Conservation (phyloP, 179 eudicot species). For the Gypsophila paniculata region DNA sequence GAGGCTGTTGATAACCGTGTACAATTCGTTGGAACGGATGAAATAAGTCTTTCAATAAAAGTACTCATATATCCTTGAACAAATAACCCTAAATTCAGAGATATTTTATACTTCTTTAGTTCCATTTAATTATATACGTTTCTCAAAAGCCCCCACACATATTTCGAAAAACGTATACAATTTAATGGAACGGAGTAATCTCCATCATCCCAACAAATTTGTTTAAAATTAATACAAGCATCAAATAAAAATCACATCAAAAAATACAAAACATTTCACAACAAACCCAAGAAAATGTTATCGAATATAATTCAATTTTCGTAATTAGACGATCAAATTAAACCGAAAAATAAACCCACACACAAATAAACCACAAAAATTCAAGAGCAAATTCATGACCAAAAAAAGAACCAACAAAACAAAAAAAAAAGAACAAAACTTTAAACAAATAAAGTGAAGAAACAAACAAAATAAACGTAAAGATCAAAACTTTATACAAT, state of each 20-base stretch:
- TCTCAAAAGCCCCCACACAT: too few species aligned
- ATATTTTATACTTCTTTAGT: neutral
- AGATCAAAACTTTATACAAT: too few species aligned
- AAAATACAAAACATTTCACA: neutral
- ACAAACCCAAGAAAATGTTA: neutral
- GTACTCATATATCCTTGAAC: neutral
- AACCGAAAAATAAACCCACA: neutral
- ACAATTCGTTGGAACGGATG: too few species aligned
- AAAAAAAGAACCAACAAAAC: neutral
- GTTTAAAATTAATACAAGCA: constrained; percentile 7
- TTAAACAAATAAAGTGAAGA: neutral
- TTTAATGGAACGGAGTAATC: too few species aligned
- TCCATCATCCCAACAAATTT: neutral
- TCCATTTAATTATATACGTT: too few species aligned
- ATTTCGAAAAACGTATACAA: too few species aligned
- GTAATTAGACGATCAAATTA: neutral
- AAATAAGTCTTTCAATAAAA: neutral
- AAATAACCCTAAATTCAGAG: neutral
- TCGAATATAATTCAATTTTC: neutral
- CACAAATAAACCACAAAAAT: neutral
- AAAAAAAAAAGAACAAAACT: neutral
- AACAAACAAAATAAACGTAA: neutral
- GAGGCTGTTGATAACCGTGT: too few species aligned
- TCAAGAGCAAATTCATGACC: neutral
- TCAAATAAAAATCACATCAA: too few species aligned